Evolutionary conservation across 2,329 filamentous ascomycete species (phyloP).

Genomic region (Fusarium sarcochroum): DNA sequence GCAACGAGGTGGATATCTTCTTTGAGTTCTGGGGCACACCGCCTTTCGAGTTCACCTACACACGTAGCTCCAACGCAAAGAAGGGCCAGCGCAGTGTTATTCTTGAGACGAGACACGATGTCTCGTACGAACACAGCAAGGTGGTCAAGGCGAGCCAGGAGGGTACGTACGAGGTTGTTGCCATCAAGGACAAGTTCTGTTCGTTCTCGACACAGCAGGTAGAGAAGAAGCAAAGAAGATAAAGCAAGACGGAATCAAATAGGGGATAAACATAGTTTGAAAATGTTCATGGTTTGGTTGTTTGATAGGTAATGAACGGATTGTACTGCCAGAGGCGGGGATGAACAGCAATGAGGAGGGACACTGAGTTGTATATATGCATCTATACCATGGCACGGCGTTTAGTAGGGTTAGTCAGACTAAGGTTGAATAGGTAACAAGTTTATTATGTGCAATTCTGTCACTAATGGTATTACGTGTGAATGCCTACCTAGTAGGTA

Average conservation of each 20-base stretch:
- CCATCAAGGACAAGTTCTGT: constrained; percentile 94
- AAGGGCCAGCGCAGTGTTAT: constrained; percentile 84
- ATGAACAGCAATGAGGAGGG: constrained; percentile 37
- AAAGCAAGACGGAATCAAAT: constrained; percentile 9
- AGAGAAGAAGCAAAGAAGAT: constrained; percentile 63
- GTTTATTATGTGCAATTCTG: constrained; percentile 3
- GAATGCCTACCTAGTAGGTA: too few relatives aligned
- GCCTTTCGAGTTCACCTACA: constrained; percentile 98
- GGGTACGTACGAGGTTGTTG: constrained; percentile 96
- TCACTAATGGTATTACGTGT: neutral
- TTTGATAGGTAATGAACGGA: constrained; percentile 30
- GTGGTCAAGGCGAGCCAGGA: constrained; percentile 89
- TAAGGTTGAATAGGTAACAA: constrained; percentile 46
- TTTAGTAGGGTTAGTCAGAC: constrained; percentile 46
- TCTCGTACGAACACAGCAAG: constrained; percentile 85
- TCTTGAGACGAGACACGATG: constrained; percentile 91
- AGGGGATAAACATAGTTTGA: constrained; percentile 37
- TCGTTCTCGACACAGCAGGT: constrained; percentile 83
- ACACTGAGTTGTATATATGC: constrained; percentile 49
- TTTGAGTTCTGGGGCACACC: constrained; percentile 97
- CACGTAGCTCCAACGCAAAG: constrained; percentile 86
- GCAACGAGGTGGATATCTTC: constrained; percentile 90
- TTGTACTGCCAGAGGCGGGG: constrained; percentile 30
- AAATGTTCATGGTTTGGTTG: constrained; percentile 32
- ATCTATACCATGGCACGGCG: constrained; percentile 60